Percentiles rank a stretch among this genome's conserved stretches.
Evolutionary conservation across 352 stramenopile genomes (phyloP).

Genomic region (Globisporangium spiculum): DNA sequence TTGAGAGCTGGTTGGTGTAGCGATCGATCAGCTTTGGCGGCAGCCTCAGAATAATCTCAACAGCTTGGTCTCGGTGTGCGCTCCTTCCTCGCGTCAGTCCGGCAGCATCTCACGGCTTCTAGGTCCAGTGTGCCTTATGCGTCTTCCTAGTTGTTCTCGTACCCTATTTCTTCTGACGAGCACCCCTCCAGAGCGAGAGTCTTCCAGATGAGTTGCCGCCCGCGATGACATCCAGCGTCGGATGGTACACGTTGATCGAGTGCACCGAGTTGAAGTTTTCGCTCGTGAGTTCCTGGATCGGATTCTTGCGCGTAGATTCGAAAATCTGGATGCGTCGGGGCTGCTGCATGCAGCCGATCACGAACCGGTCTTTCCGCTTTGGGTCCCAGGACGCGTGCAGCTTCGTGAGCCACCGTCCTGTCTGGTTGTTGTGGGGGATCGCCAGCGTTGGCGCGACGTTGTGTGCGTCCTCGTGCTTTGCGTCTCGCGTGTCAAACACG

Average conservation of each 20-base stretch:
- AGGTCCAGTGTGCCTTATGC: neutral
- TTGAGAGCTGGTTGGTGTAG: neutral
- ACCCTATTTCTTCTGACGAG: conserved; percentile 16
- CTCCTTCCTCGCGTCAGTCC: neutral
- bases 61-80: neutral
- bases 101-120: neutral
- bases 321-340: conserved; percentile 84
- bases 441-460: conserved; percentile 31
- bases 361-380: conserved; percentile 68
- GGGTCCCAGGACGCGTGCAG: conserved; percentile 80
- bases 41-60: neutral
- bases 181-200: conserved; percentile 53
- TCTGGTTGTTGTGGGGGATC: conserved; percentile 86
- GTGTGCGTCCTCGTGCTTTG: conserved; percentile 23
- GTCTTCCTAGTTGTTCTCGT: conserved; percentile 12
- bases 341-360: conserved; percentile 82
- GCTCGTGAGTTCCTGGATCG: conserved; percentile 66
- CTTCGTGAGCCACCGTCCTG: conserved; percentile 86
- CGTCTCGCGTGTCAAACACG: conserved; percentile 56
- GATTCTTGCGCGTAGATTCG: conserved; percentile 53
- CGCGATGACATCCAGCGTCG: conserved; percentile 59
- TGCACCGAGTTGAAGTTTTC: conserved; percentile 78
- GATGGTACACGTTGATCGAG: conserved; percentile 87
- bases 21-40: neutral
- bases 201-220: conserved; percentile 78